These are phyloP conservation scores for Serendipita vermifera DNA, from an alignment of 768 basidiomycete species.

Conservation along the genomic window DNA sequence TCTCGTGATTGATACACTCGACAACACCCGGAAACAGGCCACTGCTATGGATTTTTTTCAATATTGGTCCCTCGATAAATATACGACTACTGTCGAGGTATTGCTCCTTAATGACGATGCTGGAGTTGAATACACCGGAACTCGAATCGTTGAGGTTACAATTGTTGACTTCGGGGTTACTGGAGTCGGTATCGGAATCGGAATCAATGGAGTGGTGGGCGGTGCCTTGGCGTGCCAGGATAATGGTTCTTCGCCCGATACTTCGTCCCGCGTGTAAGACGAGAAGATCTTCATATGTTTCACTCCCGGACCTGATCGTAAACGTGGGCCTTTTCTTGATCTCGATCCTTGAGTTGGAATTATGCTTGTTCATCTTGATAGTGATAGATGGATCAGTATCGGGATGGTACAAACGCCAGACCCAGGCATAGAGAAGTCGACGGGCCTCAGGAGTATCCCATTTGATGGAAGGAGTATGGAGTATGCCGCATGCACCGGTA, in stretches of 20 bases:
- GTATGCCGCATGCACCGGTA: neutral
- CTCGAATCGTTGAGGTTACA: too few relatives aligned
- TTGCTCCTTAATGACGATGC: conserved; percentile 1
- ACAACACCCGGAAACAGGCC: neutral
- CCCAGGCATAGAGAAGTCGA: neutral
- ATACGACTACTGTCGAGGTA: neutral
- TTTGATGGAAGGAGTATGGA: neutral
- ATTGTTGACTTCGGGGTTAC: too few relatives aligned
- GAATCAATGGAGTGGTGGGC: too few relatives aligned
- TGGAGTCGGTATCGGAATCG: too few relatives aligned
- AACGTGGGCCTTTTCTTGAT: too few relatives aligned
- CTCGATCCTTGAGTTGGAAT: neutral
- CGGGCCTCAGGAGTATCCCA: too few relatives aligned
- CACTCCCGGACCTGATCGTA: neutral
- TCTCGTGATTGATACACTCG: neutral
- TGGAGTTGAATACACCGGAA: too few relatives aligned
- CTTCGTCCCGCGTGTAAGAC: neutral
- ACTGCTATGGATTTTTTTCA: neutral
- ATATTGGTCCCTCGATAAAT: neutral
- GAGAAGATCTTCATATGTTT: neutral
- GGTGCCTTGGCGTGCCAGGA: neutral
- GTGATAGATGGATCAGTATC: neutral
- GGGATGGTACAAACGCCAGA: neutral
- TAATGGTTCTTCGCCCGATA: neutral
- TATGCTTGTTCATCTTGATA: neutral